Conservation (phyloP, 2,329 filamentous ascomycete genomes). For the Botrytis cinerea region DNA sequence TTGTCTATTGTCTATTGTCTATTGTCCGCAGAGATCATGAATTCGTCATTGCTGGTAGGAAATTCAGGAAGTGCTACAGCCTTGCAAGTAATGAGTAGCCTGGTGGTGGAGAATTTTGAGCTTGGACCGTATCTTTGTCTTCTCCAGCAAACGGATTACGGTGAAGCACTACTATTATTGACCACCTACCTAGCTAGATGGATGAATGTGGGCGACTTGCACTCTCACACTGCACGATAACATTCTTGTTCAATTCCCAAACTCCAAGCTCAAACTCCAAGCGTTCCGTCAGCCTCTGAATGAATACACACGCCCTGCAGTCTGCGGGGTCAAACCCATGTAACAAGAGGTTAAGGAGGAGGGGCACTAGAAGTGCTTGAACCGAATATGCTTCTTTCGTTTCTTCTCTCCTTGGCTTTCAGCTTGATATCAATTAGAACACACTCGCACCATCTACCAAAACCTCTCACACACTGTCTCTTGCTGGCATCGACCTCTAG, state of each 20-base stretch:
- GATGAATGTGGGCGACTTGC: not conserved
- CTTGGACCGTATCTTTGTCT: not conserved
- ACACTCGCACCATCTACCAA: not conserved
- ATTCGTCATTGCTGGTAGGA: constrained; percentile 33
- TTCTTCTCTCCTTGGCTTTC: not conserved
- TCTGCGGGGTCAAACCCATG: not conserved
- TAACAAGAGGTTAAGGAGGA: not conserved
- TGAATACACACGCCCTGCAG: not conserved
- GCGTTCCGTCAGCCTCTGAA: not conserved
- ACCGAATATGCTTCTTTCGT: not conserved
- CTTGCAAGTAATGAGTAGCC: constrained; percentile 9
- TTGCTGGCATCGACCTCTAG: not conserved
- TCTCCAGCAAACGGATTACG: not conserved
- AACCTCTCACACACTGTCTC: not conserved
- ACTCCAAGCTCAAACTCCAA: not conserved
- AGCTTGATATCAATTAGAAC: not conserved
- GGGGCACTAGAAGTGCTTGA: not conserved
- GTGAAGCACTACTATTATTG: not conserved
- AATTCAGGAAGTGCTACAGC: constrained; percentile 2
- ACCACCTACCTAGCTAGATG: not conserved
- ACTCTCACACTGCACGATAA: not conserved
- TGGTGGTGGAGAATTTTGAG: constrained; percentile 9
- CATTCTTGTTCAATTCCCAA: not conserved
- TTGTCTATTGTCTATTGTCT: constrained; percentile 22
- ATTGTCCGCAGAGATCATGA: constrained; percentile 24